A percentile compares a stretch with the other conserved stretches of the same genome.
Conservation (phyloP, 78 protist genomes). For the Pigoraptor vietnamica region DNA sequence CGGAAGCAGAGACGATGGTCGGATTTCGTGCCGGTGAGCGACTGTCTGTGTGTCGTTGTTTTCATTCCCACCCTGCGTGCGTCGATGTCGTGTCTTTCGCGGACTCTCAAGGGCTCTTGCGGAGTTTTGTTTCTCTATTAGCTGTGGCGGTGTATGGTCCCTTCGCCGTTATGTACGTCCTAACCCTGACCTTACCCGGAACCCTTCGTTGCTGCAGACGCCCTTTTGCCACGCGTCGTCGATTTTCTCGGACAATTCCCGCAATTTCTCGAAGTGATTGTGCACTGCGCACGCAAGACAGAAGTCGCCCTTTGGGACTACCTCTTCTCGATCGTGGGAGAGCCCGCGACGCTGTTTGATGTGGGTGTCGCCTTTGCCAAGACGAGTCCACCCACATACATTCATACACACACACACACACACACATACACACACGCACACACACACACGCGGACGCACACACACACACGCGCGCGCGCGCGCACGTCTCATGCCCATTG, state of each 20-base stretch:
- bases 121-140: too few species aligned
- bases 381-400: not conserved
- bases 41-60: not conserved
- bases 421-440: not conserved
- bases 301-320: conserved; percentile 26
- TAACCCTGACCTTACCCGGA: too few species aligned
- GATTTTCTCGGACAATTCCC: conserved; percentile 9
- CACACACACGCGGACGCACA: too few species aligned
- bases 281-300: conserved; percentile 43
- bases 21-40: not conserved
- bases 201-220: too few species aligned
- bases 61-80: not conserved
- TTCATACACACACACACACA: not conserved
- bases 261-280: conserved; percentile 23
- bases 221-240: conserved; percentile 14
- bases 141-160: too few species aligned
- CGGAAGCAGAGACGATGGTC: conserved; percentile 3
- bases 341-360: conserved; percentile 8
- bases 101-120: too few species aligned
- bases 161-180: too few species aligned
- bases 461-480: not conserved
- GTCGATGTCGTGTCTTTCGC: not conserved
- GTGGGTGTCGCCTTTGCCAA: not conserved
- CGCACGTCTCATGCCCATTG: not conserved
- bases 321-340: conserved; percentile 22